Conservation (phyloP, 306 rosid species). For the Fragaria iinumae region DNA sequence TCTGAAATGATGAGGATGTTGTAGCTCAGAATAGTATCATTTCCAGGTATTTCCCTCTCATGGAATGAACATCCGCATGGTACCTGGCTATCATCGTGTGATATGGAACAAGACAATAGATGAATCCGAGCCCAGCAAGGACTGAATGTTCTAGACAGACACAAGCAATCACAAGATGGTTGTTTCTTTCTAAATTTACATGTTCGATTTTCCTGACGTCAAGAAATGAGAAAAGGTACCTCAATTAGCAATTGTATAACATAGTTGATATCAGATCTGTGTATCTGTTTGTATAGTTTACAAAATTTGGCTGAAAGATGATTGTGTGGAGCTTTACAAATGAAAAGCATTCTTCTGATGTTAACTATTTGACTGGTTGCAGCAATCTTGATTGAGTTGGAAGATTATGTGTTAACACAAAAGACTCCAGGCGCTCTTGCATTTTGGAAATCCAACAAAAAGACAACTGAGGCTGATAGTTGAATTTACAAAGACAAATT, state of each 20-base stretch:
- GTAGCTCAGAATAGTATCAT: slow-evolving; percentile 1
- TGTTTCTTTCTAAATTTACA: neutral
- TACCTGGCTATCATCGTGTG: neutral
- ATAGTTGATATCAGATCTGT: neutral
- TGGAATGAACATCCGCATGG: neutral
- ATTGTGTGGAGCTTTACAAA: neutral
- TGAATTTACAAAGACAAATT: neutral
- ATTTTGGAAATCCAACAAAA: neutral
- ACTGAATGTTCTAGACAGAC: neutral
- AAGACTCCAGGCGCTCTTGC: slow-evolving; percentile 1
- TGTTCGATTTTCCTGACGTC: slow-evolving; percentile 1
- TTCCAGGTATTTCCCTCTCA: neutral
- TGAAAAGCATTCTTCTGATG: neutral
- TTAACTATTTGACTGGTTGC: slow-evolving; percentile 1
- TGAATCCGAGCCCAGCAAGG: neutral
- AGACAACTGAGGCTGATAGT: neutral
- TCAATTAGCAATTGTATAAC: neutral
- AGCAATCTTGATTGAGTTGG: slow-evolving; percentile 10
- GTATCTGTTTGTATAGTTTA: neutral
- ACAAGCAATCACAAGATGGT: slow-evolving; percentile 1
- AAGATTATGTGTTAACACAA: neutral
- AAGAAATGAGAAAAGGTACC: neutral
- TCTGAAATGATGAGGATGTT: neutral
- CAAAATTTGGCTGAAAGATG: neutral
- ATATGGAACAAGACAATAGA: neutral